phyloP scores from a whole-genome alignment of 148 eudicot species.

The Pouteria glomerata region DNA sequence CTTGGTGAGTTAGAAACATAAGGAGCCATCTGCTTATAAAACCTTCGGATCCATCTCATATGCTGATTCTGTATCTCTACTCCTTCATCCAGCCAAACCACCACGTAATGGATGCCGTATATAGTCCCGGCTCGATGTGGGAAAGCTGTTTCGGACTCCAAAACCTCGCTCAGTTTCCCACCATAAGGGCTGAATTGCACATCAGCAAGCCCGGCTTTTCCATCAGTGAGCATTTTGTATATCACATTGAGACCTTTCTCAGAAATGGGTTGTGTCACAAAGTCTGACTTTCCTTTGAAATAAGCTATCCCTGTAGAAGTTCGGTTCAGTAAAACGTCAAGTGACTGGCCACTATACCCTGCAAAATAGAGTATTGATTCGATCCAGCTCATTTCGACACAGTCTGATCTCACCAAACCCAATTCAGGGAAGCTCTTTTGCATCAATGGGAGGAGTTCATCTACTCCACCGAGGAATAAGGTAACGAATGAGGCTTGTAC shows the following conservation, averaged over 20 bases:
- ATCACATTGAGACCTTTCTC: constrained; percentile 23
- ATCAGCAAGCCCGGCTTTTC: constrained; percentile 5
- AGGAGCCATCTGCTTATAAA: constrained; percentile 21
- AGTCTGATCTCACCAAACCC: constrained; percentile 18
- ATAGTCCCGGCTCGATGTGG: constrained; percentile 39
- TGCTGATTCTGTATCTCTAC: constrained; percentile 11
- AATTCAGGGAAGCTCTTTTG: constrained; percentile 23
- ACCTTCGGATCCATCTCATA: constrained; percentile 13
- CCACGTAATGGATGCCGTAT: constrained; percentile 16
- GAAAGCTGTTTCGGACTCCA: constrained; percentile 19
- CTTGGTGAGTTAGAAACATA: constrained; percentile 29
- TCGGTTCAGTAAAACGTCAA: constrained; percentile 16
- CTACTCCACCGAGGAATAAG: constrained; percentile 25
- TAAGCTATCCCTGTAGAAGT: background rate
- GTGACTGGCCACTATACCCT: constrained; percentile 10
- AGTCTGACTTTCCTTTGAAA: constrained; percentile 32
- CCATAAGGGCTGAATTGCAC: constrained; percentile 28
- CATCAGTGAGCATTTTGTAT: constrained; percentile 23
- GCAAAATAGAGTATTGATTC: constrained; percentile 19
- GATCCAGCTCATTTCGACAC: constrained; percentile 31
- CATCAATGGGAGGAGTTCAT: constrained; percentile 16
- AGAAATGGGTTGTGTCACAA: constrained; percentile 24
- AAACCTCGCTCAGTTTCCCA: constrained; percentile 24
- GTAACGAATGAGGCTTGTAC: constrained; percentile 11
- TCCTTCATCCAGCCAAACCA: constrained; percentile 20